Percentiles rank a stretch among this genome's conserved stretches.
phyloP scores from a whole-genome alignment of 148 eudicot genomes.

The Camellia japonica region DNA sequence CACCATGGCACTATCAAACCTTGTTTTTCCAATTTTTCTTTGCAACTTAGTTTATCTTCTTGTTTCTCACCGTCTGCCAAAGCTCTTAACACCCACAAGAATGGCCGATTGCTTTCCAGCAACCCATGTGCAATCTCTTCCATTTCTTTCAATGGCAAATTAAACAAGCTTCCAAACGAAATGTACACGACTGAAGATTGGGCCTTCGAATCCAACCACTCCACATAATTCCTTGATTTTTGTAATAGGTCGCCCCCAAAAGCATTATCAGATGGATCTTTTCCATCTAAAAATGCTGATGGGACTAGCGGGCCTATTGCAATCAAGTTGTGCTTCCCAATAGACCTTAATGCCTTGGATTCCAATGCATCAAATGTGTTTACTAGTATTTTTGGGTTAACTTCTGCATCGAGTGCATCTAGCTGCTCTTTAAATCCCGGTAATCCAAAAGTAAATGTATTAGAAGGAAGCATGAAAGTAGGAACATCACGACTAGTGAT shows the following conservation, averaged over 20 bases:
- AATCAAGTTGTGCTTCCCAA: slow-evolving; percentile 20
- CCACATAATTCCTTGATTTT: slow-evolving; percentile 23
- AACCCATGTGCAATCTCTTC: slow-evolving; percentile 36
- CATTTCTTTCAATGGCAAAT: slow-evolving; percentile 26
- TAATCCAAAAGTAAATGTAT: slow-evolving; percentile 4
- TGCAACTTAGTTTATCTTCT: slow-evolving; percentile 19
- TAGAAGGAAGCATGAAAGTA: slow-evolving; percentile 33
- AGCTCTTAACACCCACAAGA: slow-evolving; percentile 46
- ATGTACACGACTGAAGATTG: slow-evolving; percentile 36
- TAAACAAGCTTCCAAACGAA: slow-evolving; percentile 42
- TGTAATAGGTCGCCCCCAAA: slow-evolving; percentile 18
- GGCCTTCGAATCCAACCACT: slow-evolving; percentile 36
- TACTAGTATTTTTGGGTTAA: slow-evolving; percentile 30
- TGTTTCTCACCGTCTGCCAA: not conserved
- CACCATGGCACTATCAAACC: slow-evolving; percentile 45
- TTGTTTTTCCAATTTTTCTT: slow-evolving; percentile 21
- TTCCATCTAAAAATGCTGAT: slow-evolving; percentile 20
- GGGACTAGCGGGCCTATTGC: slow-evolving; percentile 35
- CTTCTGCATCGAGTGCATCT: slow-evolving; percentile 21
- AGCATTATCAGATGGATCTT: slow-evolving; percentile 16
- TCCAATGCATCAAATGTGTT: slow-evolving; percentile 45
- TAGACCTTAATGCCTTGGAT: slow-evolving; percentile 18
- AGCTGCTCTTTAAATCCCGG: slow-evolving; percentile 27
- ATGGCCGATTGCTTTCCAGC: slow-evolving; percentile 24
- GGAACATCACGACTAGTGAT: slow-evolving; percentile 37